A percentile compares a stretch with the other conserved stretches of the same genome.
These are phyloP conservation scores for Eutypella sp. DNA, from an alignment of 2,329 filamentous ascomycete species.

Conservation along the genomic window DNA sequence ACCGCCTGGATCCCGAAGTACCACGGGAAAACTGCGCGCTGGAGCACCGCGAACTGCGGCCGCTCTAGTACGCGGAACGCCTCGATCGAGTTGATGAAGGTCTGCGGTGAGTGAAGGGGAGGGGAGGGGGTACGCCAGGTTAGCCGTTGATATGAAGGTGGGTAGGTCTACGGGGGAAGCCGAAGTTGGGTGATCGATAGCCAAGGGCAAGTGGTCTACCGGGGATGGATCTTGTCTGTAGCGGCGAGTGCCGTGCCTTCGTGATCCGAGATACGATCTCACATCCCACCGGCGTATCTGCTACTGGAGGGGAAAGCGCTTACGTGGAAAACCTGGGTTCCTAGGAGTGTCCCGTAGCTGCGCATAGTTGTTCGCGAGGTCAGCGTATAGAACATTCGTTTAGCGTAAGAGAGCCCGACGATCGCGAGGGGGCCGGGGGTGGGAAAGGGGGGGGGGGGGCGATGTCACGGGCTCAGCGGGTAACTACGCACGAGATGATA, in stretches of 20 bases:
- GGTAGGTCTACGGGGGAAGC: neutral
- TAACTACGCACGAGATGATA: slow-evolving; percentile 59
- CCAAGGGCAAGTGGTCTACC: neutral
- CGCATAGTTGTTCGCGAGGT: slow-evolving; percentile 2
- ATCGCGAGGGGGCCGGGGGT: slow-evolving; percentile 1
- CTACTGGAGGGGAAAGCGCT: slow-evolving; percentile 16
- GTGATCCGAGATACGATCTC: neutral
- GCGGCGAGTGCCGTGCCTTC: neutral
- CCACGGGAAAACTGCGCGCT: slow-evolving; percentile 75
- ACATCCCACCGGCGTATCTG: too few species aligned
- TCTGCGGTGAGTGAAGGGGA: slow-evolving; percentile 37
- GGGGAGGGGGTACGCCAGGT: neutral
- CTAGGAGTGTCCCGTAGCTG: slow-evolving; percentile 84
- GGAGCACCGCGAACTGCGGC: slow-evolving; percentile 75
- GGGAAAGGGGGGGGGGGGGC: too few species aligned
- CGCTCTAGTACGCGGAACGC: slow-evolving; percentile 73
- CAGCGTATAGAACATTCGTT: neutral
- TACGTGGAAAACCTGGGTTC: slow-evolving; percentile 82
- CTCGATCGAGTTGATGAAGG: slow-evolving; percentile 70
- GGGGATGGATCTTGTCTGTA: neutral
- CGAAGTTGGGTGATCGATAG: neutral
- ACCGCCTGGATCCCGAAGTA: slow-evolving; percentile 84
- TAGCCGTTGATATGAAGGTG: slow-evolving; percentile 3
- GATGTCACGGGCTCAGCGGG: too few species aligned
- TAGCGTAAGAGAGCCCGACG: slow-evolving; percentile 2